These are phyloP conservation scores for Trypanosoma cruzi DNA, from an alignment of 208 protist genomes.

Conservation along the genomic window DNA sequence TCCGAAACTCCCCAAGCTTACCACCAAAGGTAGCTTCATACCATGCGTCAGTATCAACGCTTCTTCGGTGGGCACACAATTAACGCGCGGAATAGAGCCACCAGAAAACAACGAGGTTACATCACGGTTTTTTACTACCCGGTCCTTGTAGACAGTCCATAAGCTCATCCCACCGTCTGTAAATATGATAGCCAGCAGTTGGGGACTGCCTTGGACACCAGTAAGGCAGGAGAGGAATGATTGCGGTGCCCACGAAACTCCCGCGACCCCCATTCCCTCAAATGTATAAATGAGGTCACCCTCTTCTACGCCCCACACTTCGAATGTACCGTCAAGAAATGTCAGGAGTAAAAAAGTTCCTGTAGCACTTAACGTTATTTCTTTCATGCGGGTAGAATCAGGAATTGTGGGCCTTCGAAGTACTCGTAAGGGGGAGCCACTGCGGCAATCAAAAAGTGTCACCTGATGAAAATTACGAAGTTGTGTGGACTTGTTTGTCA, in stretches of 20 bases:
- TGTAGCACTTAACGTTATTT: constrained; percentile 55
- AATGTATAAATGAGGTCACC: constrained; percentile 70
- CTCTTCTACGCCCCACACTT: constrained; percentile 77
- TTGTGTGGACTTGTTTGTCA: constrained; percentile 56
- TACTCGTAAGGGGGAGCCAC: constrained; percentile 64
- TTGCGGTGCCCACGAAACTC: constrained; percentile 78
- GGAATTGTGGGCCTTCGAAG: constrained; percentile 65
- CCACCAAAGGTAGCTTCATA: constrained; percentile 24
- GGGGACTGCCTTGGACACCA: constrained; percentile 58
- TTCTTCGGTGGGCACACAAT: constrained; percentile 40
- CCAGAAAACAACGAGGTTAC: constrained; percentile 44
- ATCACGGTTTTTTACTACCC: constrained; percentile 69
- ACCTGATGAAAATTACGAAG: constrained; percentile 75
- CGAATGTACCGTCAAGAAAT: constrained; percentile 81
- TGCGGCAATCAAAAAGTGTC: constrained; percentile 73
- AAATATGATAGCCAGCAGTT: constrained; percentile 79
- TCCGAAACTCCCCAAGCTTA: constrained; percentile 5
- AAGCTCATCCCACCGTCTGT: constrained; percentile 68
- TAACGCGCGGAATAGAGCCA: constrained; percentile 30
- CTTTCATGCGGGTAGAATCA: constrained; percentile 65
- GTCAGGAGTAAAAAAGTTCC: constrained; percentile 62
- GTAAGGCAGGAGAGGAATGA: constrained; percentile 52
- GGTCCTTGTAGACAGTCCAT: constrained; percentile 83
- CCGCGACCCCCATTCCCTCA: constrained; percentile 66
- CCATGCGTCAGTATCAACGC: constrained; percentile 52